phyloP scores from a whole-genome alignment of 2,329 filamentous ascomycete species.

The Pseudogymnoascus sp. region DNA sequence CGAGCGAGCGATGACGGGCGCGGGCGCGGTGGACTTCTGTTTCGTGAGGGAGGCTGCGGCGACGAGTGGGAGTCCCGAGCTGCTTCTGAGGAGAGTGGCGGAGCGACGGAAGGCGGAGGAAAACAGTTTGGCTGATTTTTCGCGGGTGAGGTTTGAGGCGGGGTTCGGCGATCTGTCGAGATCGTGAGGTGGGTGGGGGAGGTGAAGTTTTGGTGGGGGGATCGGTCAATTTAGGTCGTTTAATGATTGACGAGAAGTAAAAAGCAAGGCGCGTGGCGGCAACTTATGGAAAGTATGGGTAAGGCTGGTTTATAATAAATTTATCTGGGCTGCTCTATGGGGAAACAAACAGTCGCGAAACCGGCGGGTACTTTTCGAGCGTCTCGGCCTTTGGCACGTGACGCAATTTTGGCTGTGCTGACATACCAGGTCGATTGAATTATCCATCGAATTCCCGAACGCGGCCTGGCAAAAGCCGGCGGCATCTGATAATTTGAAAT shows the following conservation, averaged over 20 bases:
- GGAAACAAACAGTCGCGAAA: slow-evolving; percentile 1
- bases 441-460: neutral
- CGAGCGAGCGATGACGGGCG: slow-evolving; percentile 25
- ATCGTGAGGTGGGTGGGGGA: neutral
- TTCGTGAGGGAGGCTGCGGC: slow-evolving; percentile 19
- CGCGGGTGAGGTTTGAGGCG: neutral
- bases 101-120: slow-evolving; percentile 67
- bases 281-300: slow-evolving; percentile 6
- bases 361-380: slow-evolving; percentile 1
- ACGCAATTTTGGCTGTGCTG: neutral
- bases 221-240: neutral
- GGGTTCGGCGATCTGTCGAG: slow-evolving; percentile 4
- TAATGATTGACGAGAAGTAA: neutral
- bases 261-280: neutral
- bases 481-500: slow-evolving; percentile 6
- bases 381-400: slow-evolving; percentile 5
- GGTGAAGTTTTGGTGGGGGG: neutral
- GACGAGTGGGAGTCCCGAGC: slow-evolving; percentile 11
- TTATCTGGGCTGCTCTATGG: neutral
- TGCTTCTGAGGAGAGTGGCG: slow-evolving; percentile 33
- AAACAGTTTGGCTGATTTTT: slow-evolving; percentile 71
- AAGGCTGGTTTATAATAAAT: slow-evolving; percentile 5
- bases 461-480: neutral
- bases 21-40: slow-evolving; percentile 32
- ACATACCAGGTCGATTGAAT: neutral